Conservation (phyloP, 1,284 basidiomycete species). For the Leccinum variabile region DNA sequence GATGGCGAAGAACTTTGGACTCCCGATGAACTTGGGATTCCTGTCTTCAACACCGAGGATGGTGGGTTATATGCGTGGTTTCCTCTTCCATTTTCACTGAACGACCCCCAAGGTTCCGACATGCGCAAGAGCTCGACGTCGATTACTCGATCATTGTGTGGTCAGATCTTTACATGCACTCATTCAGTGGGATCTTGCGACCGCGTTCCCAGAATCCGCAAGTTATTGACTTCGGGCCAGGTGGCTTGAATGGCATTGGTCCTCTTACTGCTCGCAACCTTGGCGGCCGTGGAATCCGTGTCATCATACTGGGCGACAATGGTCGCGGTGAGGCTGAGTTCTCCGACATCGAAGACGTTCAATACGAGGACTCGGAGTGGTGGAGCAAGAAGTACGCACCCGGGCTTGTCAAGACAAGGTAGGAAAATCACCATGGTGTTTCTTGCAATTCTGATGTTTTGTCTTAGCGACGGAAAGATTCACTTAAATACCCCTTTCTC, state of each 20-base stretch:
- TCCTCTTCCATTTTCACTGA: constrained; percentile 19
- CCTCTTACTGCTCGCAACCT: constrained; percentile 87
- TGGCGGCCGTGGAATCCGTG: constrained; percentile 90
- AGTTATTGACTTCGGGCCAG: constrained; percentile 97
- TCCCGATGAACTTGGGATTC: constrained; percentile 72
- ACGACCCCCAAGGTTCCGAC: constrained; percentile 65
- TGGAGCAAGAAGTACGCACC: constrained; percentile 92
- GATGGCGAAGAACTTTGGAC: constrained; percentile 80
- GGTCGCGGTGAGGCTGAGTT: constrained; percentile 85
- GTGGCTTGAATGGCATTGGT: constrained; percentile 91
- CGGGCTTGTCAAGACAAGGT: constrained; percentile 87
- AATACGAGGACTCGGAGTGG: constrained; percentile 67
- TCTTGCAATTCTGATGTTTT: constrained; percentile 15
- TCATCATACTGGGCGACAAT: constrained; percentile 85
- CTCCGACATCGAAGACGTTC: constrained; percentile 67
- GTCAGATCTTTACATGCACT: constrained; percentile 90
- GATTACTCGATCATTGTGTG: constrained; percentile 80
- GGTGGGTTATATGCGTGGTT: constrained; percentile 49
- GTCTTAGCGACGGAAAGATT: constrained; percentile 77
- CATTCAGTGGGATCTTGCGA: constrained; percentile 92
- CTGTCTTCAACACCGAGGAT: constrained; percentile 91
- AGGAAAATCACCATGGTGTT: constrained; percentile 20
- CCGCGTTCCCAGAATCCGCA: constrained; percentile 83
- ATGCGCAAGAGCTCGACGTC: constrained; percentile 66
- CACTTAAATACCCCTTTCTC: constrained; percentile 97